Conservation (phyloP, 768 basidiomycete genomes). For the Albatrellus ellisii region DNA sequence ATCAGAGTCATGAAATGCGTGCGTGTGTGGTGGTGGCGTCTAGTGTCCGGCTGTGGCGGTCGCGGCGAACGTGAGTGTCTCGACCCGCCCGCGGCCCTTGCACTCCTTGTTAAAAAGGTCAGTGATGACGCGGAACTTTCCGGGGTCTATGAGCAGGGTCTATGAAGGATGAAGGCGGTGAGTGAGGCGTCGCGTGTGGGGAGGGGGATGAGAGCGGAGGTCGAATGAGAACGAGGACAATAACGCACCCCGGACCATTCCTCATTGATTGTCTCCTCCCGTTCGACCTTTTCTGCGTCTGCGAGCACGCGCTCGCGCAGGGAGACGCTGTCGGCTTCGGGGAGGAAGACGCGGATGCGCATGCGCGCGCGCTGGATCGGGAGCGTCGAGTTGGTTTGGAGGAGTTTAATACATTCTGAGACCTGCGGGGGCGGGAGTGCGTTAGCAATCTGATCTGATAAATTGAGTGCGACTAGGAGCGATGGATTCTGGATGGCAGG, state of each 20-base stretch:
- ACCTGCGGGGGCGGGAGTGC: too few relatives aligned
- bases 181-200: too few relatives aligned
- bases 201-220: background rate
- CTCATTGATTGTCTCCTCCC: slow-evolving; percentile 50
- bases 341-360: slow-evolving; percentile 77
- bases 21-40: too few relatives aligned
- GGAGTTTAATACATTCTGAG: slow-evolving; percentile 73
- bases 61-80: slow-evolving; percentile 67
- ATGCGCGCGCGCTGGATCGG: slow-evolving; percentile 91
- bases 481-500: background rate
- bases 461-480: slow-evolving; percentile 1
- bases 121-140: slow-evolving; percentile 79
- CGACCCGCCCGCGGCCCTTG: slow-evolving; percentile 77
- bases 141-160: slow-evolving; percentile 89
- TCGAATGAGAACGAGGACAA: background rate
- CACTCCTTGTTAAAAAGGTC: slow-evolving; percentile 86
- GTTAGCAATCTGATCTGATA: too few relatives aligned
- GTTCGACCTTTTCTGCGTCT: slow-evolving; percentile 74
- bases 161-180: too few relatives aligned
- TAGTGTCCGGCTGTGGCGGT: too few relatives aligned
- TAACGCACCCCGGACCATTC: slow-evolving; percentile 81
- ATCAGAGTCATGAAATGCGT: too few relatives aligned
- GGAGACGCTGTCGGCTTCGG: slow-evolving; percentile 45
- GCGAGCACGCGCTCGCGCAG: slow-evolving; percentile 61
- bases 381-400: slow-evolving; percentile 74